These are phyloP conservation scores for Dryadomyces sulphureus DNA, from an alignment of 2,329 filamentous ascomycete species.

Conservation along the genomic window DNA sequence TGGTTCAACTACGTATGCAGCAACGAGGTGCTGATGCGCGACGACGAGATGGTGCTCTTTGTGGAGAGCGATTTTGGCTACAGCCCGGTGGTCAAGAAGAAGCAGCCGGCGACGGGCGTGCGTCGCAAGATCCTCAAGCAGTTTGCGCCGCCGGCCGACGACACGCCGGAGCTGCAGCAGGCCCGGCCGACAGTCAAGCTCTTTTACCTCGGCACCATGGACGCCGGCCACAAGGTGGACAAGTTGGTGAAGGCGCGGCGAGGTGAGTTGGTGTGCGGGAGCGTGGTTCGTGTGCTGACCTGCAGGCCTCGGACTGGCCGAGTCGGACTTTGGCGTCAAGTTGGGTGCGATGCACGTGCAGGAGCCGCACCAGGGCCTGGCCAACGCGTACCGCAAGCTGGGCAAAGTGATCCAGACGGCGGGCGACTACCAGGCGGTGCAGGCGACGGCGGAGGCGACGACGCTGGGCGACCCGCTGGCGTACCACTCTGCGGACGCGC, in stretches of 20 bases:
- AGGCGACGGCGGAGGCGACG: conserved; percentile 91
- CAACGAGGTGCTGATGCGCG: conserved; percentile 83
- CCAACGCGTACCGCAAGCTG: conserved; percentile 85
- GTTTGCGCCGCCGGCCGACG: conserved; percentile 92
- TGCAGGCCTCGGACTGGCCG: conserved; percentile 72
- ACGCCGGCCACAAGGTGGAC: conserved; percentile 93
- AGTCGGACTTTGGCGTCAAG: conserved; percentile 88
- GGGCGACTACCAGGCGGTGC: conserved; percentile 89
- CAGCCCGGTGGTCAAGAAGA: conserved; percentile 86
- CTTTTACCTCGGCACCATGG: conserved; percentile 92
- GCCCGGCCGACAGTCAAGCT: conserved; percentile 84
- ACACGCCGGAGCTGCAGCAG: conserved; percentile 85
- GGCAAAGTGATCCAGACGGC: conserved; percentile 87
- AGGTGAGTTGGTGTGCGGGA: conserved; percentile 37
- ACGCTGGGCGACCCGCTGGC: conserved; percentile 87
- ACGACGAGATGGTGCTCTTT: conserved; percentile 95
- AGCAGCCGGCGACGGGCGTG: conserved; percentile 92
- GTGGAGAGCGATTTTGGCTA: conserved; percentile 99
- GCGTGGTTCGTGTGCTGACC: background rate
- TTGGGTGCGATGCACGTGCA: conserved; percentile 75
- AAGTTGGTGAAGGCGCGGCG: conserved; percentile 81
- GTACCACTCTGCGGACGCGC: conserved; percentile 89
- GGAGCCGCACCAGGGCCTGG: conserved; percentile 76
- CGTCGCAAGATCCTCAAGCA: conserved; percentile 93
- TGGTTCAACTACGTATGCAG: conserved; percentile 91